Base-by-base conservation (phyloP, 225 moss, liverwort and hornwort species). In the Sphagnum tenellum region DNA sequence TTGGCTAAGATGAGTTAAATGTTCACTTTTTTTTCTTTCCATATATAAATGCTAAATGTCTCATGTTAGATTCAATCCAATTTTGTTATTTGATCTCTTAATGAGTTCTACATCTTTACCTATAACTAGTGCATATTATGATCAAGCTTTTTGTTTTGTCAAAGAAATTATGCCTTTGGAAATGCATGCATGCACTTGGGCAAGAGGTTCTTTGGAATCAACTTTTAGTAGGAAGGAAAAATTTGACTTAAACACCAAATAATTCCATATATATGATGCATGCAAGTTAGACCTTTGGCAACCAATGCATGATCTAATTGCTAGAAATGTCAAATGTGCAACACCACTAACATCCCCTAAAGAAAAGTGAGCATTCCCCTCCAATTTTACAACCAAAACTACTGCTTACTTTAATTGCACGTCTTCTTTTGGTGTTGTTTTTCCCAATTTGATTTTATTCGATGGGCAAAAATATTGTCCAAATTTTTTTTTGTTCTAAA, bases 351-450 rank as follows among this genome's bases (percentile, higher is more conserved):
- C 82, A 63, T 98, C 93, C 44, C 98, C 93, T 12, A 89, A 87
- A 9, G 98, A 98, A 60, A 98, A 98, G 66, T 82, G 80, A 53
- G 93, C 89, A 66, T 98, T 98, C 49, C 98, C 98, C 77, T 98
- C 98, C 72, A 98, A 66, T 67, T 98, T 98, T 60, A 98, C 89
- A 57, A 98, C 98, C 70, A 98, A 79, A 55, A 90, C 93, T 52
- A 90, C 90, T 45, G 98, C 98, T 81, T 98, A 93, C 74, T 90
- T 98, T 74, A 98, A 88, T 72, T 90, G 90, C 69, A 98, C 57
- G 62, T 98, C 98, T 76, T 93, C 98, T 73, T 88, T 93, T 9
- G 90, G 98, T 59, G 92, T 86, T 64, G 78, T 89, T 82, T 93
- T 75, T 98, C 98, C 90, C 85, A 91, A 68, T 93, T 98, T 54